phyloP scores from a whole-genome alignment of 345 rosid genomes.

The Lepidium africanum region DNA sequence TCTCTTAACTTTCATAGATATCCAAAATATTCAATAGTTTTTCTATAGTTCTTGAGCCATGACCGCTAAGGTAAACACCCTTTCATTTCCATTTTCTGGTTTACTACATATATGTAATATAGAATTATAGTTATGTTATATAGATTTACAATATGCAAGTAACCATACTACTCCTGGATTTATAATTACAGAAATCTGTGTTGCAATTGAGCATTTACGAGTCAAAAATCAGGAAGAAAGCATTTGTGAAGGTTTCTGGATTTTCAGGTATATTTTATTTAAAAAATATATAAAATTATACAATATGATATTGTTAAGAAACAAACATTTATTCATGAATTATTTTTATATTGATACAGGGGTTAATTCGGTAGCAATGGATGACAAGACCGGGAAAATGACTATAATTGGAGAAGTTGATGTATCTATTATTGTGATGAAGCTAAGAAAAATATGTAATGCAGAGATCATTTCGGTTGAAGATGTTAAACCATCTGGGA shows the following conservation, averaged over 20 bases:
- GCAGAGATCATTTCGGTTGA: conserved; percentile 48
- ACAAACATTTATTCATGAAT: background rate
- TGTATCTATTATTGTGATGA: conserved; percentile 30
- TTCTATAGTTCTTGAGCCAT: conserved; percentile 1
- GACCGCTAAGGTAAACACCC: conserved; percentile 3
- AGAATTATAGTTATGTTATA: background rate
- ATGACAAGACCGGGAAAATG: conserved; percentile 51
- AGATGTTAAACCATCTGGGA: conserved; percentile 51
- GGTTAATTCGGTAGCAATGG: conserved; percentile 42
- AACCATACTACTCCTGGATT: too few species aligned
- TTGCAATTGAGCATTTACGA: conserved; percentile 40
- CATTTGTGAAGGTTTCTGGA: conserved; percentile 38
- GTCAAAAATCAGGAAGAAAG: conserved; percentile 43
- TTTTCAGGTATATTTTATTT: conserved; percentile 30
- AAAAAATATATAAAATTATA: background rate
- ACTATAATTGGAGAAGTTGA: conserved; percentile 51
- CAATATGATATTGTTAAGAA: background rate
- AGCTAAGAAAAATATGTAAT: conserved; percentile 45
- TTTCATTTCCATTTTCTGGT: background rate
- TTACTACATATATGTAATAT: background rate
- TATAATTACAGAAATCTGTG: conserved; percentile 43
- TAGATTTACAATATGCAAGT: background rate
- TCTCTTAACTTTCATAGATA: background rate
- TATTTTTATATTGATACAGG: background rate
- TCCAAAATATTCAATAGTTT: background rate